Percentiles rank a stretch among this genome's conserved stretches.
phyloP scores from a whole-genome alignment of 345 rosid genomes.

The Dipteronia dyeriana region DNA sequence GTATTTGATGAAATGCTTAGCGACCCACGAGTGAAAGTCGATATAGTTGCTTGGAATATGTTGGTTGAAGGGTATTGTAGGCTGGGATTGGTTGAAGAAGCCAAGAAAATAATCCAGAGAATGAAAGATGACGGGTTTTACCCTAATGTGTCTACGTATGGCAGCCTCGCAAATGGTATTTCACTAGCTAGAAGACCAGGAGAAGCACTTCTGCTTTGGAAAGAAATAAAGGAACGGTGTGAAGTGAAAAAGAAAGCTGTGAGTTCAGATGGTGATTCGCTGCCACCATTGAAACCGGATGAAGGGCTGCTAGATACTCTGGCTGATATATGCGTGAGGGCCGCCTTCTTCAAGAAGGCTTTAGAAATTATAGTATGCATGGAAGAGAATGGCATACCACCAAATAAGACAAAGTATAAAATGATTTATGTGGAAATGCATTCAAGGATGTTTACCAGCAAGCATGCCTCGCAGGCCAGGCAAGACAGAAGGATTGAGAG shows the following conservation, averaged over 20 bases:
- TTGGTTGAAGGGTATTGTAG: constrained; percentile 82
- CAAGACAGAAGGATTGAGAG: constrained; percentile 68
- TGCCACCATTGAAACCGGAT: constrained; percentile 66
- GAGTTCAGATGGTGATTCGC: constrained; percentile 31
- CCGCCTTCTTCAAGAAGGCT: constrained; percentile 89
- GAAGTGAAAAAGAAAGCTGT: constrained; percentile 33
- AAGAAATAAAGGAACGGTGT: constrained; percentile 75
- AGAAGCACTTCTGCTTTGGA: constrained; percentile 92
- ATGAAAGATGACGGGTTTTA: constrained; percentile 73
- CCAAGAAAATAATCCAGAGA: constrained; percentile 58
- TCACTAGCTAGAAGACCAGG: constrained; percentile 92
- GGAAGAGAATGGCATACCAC: constrained; percentile 87
- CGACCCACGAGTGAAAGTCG: constrained; percentile 80
- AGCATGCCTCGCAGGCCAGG: constrained; percentile 92
- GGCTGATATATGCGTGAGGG: constrained; percentile 89
- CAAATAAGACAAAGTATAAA: constrained; percentile 85
- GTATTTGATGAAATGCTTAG: constrained; percentile 88
- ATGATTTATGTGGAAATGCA: constrained; percentile 94
- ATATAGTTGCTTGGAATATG: constrained; percentile 91
- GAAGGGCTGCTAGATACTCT: constrained; percentile 69
- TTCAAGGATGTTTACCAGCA: constrained; percentile 92
- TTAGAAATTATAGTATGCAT: constrained; percentile 87
- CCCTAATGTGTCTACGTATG: constrained; percentile 82
- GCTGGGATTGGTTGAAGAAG: constrained; percentile 78
- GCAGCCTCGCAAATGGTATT: constrained; percentile 83